Base-by-base conservation (phyloP, 2,329 filamentous ascomycete genomes). In the Pseudonectria buxi region DNA sequence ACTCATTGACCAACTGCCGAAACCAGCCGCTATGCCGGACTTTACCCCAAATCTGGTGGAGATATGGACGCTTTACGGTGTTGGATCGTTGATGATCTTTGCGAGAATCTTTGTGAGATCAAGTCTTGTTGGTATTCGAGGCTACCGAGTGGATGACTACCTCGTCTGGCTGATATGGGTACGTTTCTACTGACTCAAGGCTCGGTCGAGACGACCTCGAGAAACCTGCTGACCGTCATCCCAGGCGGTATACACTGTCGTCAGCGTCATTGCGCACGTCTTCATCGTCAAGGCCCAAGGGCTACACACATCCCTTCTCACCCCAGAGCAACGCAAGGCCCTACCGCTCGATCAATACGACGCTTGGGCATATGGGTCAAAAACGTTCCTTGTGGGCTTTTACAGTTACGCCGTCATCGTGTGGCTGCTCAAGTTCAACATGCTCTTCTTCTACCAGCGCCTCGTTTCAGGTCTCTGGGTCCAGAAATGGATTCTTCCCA, bases 401-500 rank as follows among this genome's bases (percentile, higher is more conserved):
- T 45, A 46, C 10, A 51, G 50, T 2, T 65, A 66, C 10, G 48
- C 56, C 10, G 40, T 55, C 10, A 54, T 64, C 18, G 46, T 66
- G 4, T 66, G 62, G 63, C 55, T 47, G 0, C 45, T 66, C 34
- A 66, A 64, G 37, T 47, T 66, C 24, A 63, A 62, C 45, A 64
- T 65, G 59, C 34, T 64, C 13, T 64, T 58, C 38, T 57, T 66
- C 12, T 65, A 63, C 35, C 46, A 49, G 11, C 58, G 61, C 1
- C 46, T 65, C 6, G 56, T 64, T 4, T 50, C 46, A 4, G 55
- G 56, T 0, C 36, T 64, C 1, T 60, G 56, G 53, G 55, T 58
- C 0, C 51, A 63, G 33, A 58, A 50, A 13, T 55, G 61, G 16
- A 53, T 66, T n/a, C 43, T 49, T 12, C 61, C 61, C 0, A 38